These are phyloP conservation scores for Podospora appendiculata DNA, from an alignment of 495 filamentous ascomycete genomes.

Conservation along the genomic window DNA sequence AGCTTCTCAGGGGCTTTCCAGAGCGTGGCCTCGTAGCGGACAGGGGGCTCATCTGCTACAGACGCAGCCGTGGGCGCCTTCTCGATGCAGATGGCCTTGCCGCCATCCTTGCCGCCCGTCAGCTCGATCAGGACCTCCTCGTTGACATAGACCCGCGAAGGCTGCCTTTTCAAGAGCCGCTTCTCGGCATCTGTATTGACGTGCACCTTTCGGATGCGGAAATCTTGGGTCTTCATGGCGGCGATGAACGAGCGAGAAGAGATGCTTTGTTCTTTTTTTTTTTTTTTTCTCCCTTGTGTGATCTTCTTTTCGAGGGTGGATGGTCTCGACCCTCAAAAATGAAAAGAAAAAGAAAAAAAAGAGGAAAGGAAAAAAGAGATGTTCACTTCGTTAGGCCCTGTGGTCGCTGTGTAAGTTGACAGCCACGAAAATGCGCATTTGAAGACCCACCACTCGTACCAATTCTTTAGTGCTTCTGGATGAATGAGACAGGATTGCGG, in stretches of 20 bases:
- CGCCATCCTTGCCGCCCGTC: constrained; percentile 45
- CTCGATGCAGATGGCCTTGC: constrained; percentile 49
- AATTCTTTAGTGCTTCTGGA: too few relatives aligned
- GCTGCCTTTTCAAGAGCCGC: constrained; percentile 35
- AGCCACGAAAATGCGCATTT: too few relatives aligned
- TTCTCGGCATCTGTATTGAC: constrained; percentile 30
- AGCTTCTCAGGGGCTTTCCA: constrained; percentile 60
- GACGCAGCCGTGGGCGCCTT: constrained; percentile 24
- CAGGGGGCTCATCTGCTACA: constrained; percentile 3
- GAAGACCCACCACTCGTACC: too few relatives aligned
- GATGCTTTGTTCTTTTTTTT: too few relatives aligned
- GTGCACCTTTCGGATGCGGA: constrained; percentile 39
- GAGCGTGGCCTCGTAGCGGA: constrained; percentile 49
- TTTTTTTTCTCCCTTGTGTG: neutral
- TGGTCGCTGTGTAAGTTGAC: too few relatives aligned
- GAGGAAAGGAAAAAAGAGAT: too few relatives aligned
- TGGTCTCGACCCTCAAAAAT: too few relatives aligned
- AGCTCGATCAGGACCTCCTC: constrained; percentile 53
- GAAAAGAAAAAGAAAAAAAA: too few relatives aligned
- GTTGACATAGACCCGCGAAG: constrained; percentile 55
- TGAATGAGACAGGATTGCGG: too few relatives aligned
- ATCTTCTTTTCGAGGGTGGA: neutral
- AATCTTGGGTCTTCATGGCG: constrained; percentile 32
- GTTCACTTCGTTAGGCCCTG: too few relatives aligned
- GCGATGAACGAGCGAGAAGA: neutral